Conservation (phyloP, 1,139 yeast genomes). For the Spathaspora sp. region DNA sequence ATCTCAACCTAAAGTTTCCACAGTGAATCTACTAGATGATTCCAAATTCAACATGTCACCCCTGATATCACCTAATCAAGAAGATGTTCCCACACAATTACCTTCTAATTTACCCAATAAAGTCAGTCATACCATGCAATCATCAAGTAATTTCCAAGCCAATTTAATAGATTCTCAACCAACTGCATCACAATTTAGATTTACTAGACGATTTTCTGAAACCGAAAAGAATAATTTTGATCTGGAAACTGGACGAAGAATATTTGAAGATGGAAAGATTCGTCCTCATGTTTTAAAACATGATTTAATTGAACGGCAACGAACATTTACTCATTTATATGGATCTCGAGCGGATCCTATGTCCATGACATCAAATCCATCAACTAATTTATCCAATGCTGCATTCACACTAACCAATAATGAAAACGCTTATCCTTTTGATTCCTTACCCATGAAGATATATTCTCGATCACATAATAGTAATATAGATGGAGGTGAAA, state of each 20-base stretch:
- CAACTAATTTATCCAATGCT: neutral
- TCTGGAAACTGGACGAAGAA: slow-evolving; percentile 48
- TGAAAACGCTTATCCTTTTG: slow-evolving; percentile 1
- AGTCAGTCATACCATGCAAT: slow-evolving; percentile 3
- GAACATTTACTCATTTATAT: slow-evolving; percentile 3
- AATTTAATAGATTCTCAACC: slow-evolving; percentile 4
- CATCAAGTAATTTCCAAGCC: slow-evolving; percentile 4
- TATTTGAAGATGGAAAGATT: slow-evolving; percentile 49
- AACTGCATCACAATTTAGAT: slow-evolving; percentile 18
- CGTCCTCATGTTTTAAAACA: slow-evolving; percentile 28
- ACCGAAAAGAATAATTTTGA: slow-evolving; percentile 55
- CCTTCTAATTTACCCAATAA: slow-evolving; percentile 5
- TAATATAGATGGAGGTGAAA: slow-evolving; percentile 15
- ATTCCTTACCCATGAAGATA: slow-evolving; percentile 17
- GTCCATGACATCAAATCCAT: neutral
- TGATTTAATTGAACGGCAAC: slow-evolving; percentile 3
- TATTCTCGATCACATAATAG: slow-evolving; percentile 36
- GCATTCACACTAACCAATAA: slow-evolving; percentile 4
- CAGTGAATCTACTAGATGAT: slow-evolving; percentile 33
- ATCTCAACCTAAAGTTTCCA: slow-evolving; percentile 43
- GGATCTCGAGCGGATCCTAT: slow-evolving; percentile 1
- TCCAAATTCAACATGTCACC: slow-evolving; percentile 20
- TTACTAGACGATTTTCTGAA: slow-evolving; percentile 55
- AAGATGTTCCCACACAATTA: slow-evolving; percentile 4
- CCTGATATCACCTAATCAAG: slow-evolving; percentile 4